Evolutionary conservation across 768 basidiomycete genomes (phyloP).

Genomic region (Trametes punicea): DNA sequence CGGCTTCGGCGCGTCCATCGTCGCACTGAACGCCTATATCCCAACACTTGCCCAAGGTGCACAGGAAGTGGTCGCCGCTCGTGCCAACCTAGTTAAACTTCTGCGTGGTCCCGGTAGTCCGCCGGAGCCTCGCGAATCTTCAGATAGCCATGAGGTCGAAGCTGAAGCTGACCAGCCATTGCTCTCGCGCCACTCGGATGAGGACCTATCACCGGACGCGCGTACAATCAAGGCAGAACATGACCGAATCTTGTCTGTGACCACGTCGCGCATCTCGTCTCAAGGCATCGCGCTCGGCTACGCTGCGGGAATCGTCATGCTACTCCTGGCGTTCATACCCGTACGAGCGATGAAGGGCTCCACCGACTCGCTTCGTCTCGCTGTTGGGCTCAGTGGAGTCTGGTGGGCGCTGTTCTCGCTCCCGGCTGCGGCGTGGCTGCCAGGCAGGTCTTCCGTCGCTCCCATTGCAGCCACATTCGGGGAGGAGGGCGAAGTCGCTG

Average conservation of each 20-base stretch:
- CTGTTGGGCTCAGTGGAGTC: constrained; percentile 78
- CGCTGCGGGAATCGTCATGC: constrained; percentile 71
- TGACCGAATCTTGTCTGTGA: constrained; percentile 57
- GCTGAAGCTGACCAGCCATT: constrained; percentile 17
- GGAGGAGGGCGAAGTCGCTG: constrained; percentile 9
- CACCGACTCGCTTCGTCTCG: constrained; percentile 75
- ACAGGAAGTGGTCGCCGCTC: constrained; percentile 49
- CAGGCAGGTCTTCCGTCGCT: constrained; percentile 33
- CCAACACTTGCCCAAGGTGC: constrained; percentile 67
- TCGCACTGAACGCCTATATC: constrained; percentile 90
- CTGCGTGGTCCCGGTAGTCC: background rate
- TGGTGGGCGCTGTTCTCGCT: constrained; percentile 88
- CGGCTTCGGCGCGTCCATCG: constrained; percentile 80
- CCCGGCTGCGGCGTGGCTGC: constrained; percentile 75
- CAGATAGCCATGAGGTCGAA: background rate
- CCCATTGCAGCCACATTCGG: constrained; percentile 7
- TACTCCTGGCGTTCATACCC: constrained; percentile 75
- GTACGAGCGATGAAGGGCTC: constrained; percentile 71
- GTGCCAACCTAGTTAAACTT: constrained; percentile 30
- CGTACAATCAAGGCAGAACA: constrained; percentile 36
- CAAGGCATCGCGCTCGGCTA: constrained; percentile 87
- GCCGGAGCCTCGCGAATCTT: background rate
- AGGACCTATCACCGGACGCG: constrained; percentile 15
- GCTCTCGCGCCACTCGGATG: background rate
- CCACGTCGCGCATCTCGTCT: constrained; percentile 81